Evolutionary conservation across 1,284 basidiomycete species (phyloP).

Genomic region (Bothia castanella): DNA sequence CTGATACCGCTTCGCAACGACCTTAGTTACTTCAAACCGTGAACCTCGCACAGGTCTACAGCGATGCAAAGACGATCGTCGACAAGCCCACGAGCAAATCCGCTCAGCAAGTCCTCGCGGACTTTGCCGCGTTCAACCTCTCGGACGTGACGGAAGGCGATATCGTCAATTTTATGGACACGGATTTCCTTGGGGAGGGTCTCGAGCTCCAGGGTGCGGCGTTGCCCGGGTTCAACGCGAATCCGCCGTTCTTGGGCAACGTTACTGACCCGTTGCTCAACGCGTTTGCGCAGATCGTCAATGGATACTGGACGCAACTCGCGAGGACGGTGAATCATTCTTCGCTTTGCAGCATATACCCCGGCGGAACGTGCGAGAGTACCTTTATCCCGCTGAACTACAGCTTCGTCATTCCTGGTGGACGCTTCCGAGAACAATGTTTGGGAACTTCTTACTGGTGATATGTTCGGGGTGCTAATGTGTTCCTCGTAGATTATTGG

Average conservation of each 20-base stretch:
- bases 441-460: constrained; percentile 22
- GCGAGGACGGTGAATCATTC: constrained; percentile 72
- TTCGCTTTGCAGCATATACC: constrained; percentile 54
- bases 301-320: constrained; percentile 80
- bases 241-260: constrained; percentile 69
- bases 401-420: constrained; percentile 86
- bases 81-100: constrained; percentile 82
- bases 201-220: constrained; percentile 68
- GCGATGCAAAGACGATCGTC: constrained; percentile 86
- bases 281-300: constrained; percentile 74
- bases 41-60: constrained; percentile 71
- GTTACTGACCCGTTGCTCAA: constrained; percentile 68
- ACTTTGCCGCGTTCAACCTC: constrained; percentile 58
- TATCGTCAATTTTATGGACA: constrained; percentile 68
- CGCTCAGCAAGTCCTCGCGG: constrained; percentile 62
- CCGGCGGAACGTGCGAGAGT: constrained; percentile 64
- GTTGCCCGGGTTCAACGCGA: constrained; percentile 59
- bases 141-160: constrained; percentile 50
- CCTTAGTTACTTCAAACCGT: constrained; percentile 78
- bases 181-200: constrained; percentile 83
- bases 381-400: constrained; percentile 86
- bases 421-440: constrained; percentile 71
- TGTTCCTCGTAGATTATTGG: constrained; percentile 59
- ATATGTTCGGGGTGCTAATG: constrained; percentile 14
- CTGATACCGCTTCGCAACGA: constrained; percentile 1